Percentiles rank a stretch among this genome's conserved stretches.
phyloP scores from a whole-genome alignment of 768 basidiomycete species.

The Boletus fagicola region DNA sequence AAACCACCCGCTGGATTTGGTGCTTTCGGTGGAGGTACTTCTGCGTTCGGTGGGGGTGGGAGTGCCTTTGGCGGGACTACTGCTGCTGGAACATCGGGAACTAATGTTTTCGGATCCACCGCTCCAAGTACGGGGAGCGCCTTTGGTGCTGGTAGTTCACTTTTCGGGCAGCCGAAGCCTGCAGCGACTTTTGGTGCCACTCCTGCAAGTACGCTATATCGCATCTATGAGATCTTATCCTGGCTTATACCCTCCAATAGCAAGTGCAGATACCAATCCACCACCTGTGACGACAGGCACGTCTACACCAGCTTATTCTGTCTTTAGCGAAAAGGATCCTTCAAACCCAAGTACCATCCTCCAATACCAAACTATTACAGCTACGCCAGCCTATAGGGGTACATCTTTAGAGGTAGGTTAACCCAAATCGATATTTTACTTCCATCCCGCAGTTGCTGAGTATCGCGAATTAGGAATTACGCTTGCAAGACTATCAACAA shows the following conservation, averaged over 20 bases:
- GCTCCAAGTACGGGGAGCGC: constrained; percentile 32
- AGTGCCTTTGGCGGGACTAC: constrained; percentile 41
- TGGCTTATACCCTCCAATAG: constrained; percentile 23
- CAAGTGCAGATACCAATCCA: constrained; percentile 37
- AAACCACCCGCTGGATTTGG: constrained; percentile 79
- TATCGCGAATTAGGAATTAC: constrained; percentile 54
- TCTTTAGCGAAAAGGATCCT: constrained; percentile 65
- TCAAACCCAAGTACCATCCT: constrained; percentile 43
- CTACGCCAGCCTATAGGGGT: constrained; percentile 74
- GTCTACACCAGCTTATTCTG: constrained; percentile 58
- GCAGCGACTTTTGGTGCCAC: constrained; percentile 44
- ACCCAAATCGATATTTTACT: constrained; percentile 4
- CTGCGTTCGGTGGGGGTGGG: constrained; percentile 47
- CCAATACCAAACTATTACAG: constrained; percentile 80
- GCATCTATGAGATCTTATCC: background rate
- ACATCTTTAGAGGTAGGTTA: constrained; percentile 69
- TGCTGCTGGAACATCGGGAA: constrained; percentile 32
- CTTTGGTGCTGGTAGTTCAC: constrained; percentile 45
- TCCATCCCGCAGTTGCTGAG: background rate
- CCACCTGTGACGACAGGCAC: constrained; percentile 70
- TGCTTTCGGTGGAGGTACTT: constrained; percentile 62
- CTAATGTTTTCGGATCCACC: constrained; percentile 36
- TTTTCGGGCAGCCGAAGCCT: constrained; percentile 60
- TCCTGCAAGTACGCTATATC: constrained; percentile 30
- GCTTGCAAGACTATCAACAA: constrained; percentile 73